Conservation (phyloP, 352 stramenopile species). For the Phytophthora lateralis region DNA sequence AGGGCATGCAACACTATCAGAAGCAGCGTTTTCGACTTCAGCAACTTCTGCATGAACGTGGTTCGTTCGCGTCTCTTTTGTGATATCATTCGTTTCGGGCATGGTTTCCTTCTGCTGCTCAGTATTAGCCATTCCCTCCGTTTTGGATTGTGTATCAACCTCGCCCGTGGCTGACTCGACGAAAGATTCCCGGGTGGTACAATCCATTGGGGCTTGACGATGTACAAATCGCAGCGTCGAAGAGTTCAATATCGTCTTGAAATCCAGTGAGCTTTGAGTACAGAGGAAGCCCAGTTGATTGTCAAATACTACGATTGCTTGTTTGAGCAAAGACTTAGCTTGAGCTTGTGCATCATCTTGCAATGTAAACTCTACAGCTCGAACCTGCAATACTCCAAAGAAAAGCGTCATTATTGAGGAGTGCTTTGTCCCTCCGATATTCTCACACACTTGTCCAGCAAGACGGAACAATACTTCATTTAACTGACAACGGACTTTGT, state of each 20-base stretch:
- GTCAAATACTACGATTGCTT: slow-evolving; percentile 58
- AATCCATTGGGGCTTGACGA: slow-evolving; percentile 7
- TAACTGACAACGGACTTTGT: slow-evolving; percentile 55
- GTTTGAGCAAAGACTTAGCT: slow-evolving; percentile 59
- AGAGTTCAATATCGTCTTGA: slow-evolving; percentile 54
- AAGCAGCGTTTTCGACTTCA: neutral
- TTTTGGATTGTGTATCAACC: neutral
- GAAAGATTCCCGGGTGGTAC: neutral
- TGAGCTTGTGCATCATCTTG: slow-evolving; percentile 23
- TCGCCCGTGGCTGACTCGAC: neutral
- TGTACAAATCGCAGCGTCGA: slow-evolving; percentile 38
- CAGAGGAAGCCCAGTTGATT: slow-evolving; percentile 60
- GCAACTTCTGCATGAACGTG: neutral
- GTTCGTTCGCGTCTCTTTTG: neutral
- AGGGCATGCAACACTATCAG: neutral
- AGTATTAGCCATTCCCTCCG: neutral
- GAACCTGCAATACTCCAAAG: slow-evolving; percentile 56
- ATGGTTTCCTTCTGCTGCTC: neutral
- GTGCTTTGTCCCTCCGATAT: slow-evolving; percentile 3
- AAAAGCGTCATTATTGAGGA: slow-evolving; percentile 40
- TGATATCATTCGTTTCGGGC: neutral
- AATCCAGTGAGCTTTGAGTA: slow-evolving; percentile 61
- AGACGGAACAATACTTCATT: slow-evolving; percentile 34
- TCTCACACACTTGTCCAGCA: slow-evolving; percentile 12
- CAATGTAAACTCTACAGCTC: slow-evolving; percentile 60